Percentiles rank a stretch among this genome's conserved stretches.
Evolutionary conservation across 2,329 filamentous ascomycete species (phyloP).

Genomic region (Phoma sp.): DNA sequence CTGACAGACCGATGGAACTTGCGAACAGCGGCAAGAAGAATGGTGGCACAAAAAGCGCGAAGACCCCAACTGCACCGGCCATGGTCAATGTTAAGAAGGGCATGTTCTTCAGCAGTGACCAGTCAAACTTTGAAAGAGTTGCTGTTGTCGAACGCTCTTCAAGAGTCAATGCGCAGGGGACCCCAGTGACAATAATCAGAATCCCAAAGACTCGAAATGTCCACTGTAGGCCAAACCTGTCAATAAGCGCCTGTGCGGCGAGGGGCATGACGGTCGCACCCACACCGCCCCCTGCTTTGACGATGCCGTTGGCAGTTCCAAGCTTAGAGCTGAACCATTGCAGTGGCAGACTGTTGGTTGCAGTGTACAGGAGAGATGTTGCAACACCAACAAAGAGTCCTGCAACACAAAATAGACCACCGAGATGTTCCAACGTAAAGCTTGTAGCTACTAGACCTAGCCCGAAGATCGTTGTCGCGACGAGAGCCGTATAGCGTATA

Average conservation of each 20-base stretch:
- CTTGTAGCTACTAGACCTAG: slow-evolving; percentile 58
- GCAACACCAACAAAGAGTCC: slow-evolving; percentile 59
- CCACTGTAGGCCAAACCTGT: slow-evolving; percentile 38
- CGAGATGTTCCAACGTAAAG: slow-evolving; percentile 56
- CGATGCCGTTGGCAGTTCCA: slow-evolving; percentile 39
- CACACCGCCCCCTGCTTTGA: slow-evolving; percentile 41
- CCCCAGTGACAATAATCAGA: slow-evolving; percentile 31
- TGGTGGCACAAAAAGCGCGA: slow-evolving; percentile 41
- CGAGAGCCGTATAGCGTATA: slow-evolving; percentile 39
- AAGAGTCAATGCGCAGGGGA: slow-evolving; percentile 36
- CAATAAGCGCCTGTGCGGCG: slow-evolving; percentile 34
- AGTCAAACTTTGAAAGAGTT: not conserved
- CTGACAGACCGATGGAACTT: not conserved
- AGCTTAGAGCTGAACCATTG: slow-evolving; percentile 42
- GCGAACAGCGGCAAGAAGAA: slow-evolving; percentile 29
- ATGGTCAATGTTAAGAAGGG: slow-evolving; percentile 37
- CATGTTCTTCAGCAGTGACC: slow-evolving; percentile 17
- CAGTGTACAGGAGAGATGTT: slow-evolving; percentile 15
- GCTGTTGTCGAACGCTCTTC: slow-evolving; percentile 31
- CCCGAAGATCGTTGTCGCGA: slow-evolving; percentile 35
- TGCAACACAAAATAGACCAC: slow-evolving; percentile 58
- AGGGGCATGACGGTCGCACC: slow-evolving; percentile 38
- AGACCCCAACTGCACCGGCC: slow-evolving; percentile 36
- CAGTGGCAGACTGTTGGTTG: slow-evolving; percentile 30
- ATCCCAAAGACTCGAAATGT: slow-evolving; percentile 41